Evolutionary conservation across 2,329 filamentous ascomycete genomes (phyloP).

Genomic region (Xylaria sp.): DNA sequence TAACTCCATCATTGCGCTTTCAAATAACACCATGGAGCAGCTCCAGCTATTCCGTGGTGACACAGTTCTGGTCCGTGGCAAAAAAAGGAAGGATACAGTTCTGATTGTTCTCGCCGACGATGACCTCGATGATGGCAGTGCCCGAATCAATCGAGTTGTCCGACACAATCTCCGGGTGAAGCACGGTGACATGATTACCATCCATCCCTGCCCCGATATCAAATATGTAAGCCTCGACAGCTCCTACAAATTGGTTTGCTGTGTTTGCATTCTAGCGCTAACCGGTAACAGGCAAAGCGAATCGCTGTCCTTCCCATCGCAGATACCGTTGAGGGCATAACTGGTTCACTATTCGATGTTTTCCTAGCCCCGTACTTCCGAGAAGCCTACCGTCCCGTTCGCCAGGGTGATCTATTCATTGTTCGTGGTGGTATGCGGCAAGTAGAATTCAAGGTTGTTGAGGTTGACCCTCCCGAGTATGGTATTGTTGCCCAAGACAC

Average conservation of each 20-base stretch:
- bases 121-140: constrained; percentile 96
- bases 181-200: constrained; percentile 97
- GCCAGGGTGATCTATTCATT: constrained; percentile 97
- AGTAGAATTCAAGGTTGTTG: constrained; percentile 99
- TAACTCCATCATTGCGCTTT: constrained; percentile 98
- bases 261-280: not conserved
- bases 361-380: constrained; percentile 99
- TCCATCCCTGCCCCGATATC: constrained; percentile 98
- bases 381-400: constrained; percentile 96
- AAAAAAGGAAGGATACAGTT: constrained; percentile 99
- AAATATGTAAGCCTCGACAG: constrained; percentile 85
- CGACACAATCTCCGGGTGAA: constrained; percentile 98
- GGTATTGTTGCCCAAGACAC: constrained; percentile 99
- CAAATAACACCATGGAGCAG: constrained; percentile 98
- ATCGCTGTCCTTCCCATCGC: constrained; percentile 98
- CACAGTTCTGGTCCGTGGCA: constrained; percentile 97
- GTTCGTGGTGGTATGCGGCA: constrained; percentile 98
- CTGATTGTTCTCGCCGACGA: constrained; percentile 97
- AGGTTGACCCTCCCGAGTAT: constrained; percentile 97
- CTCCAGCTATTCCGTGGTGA: constrained; percentile 98
- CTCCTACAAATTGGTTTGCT: not conserved
- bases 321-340: constrained; percentile 97
- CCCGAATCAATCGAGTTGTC: constrained; percentile 97
- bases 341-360: constrained; percentile 97
- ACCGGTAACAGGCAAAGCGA: constrained; percentile 81